Conservation (phyloP, 768 basidiomycete species). For the Cubamyces sp. region DNA sequence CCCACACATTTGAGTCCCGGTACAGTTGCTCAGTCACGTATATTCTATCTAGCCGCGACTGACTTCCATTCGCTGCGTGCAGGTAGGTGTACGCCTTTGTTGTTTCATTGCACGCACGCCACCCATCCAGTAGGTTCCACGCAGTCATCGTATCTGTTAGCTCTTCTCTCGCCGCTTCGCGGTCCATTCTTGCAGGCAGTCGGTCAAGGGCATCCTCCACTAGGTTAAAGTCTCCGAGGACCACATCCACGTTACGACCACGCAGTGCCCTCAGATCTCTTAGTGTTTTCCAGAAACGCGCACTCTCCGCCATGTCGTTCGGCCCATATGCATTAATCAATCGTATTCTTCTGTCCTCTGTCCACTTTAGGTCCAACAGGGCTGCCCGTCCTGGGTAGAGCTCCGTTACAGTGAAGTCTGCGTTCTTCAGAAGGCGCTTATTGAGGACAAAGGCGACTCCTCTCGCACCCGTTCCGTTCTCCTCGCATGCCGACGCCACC, state of each 20-base stretch:
- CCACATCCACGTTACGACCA: background rate
- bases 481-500: background rate
- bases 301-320: background rate
- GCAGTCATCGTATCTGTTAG: background rate
- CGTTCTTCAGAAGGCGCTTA: background rate
- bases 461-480: background rate
- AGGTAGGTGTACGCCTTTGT: background rate
- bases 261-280: background rate
- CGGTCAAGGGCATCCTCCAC: conserved; percentile 30
- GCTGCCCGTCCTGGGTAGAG: background rate
- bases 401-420: too few relatives aligned
- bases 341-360: background rate
- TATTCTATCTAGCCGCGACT: background rate
- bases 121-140: background rate
- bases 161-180: background rate
- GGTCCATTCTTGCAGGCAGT: background rate
- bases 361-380: background rate
- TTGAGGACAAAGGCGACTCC: background rate
- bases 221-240: conserved; percentile 42
- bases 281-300: background rate
- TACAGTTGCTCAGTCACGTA: background rate
- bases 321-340: background rate
- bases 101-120: background rate
- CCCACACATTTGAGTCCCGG: background rate
- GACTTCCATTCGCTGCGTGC: background rate